Base-by-base conservation (phyloP, 2,329 filamentous ascomycete species). In the Curvularia spicifera region DNA sequence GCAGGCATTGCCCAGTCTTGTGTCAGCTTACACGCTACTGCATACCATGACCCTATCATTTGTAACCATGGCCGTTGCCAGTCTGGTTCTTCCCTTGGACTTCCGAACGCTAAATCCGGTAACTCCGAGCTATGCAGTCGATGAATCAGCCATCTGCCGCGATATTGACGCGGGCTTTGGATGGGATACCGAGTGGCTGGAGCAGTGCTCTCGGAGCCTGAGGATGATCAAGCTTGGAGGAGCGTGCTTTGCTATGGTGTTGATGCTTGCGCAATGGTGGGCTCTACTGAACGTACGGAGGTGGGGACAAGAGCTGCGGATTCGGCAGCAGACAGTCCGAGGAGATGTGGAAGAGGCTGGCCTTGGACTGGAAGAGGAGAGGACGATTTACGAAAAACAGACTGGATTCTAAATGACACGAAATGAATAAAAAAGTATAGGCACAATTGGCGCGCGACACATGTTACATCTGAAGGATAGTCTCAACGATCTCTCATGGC, bases 181-280 rank as follows among this genome's bases (percentile, higher is more conserved):
- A 2, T 72, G 66, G 68, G 67, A 74, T 31, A 69, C 68, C 18
- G 64, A 64, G 12, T 71, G 72, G 72, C 44, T 68, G 37, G 56
- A 66, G 6, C 63, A 69, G 52, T 78, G 75, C 59, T 65, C 64
- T 18, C 61, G 56, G 13, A 65, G 67, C 28, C 68, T 77, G 28
- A 54, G 55, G 22, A 59, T 66, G 1, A 37, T 74, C 39, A 68
- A 71, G 50, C 53, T 65, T 5, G 63, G 62, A 9, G 62, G 68
- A 3, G 69, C 63, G 4, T 68, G 64, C 37, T 50, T 67, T 29
- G 68, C 66, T 0, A 61, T 73, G 43, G 48, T 68, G 4, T 56
- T 73, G 54, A 68, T 75, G 57, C 56, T 62, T 2, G 73, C 69
- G 49, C 75, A 78, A 56, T 78, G 75, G 75, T 72, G 71, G 70